These are phyloP conservation scores for Chloropicon primus DNA, from an alignment of 139 green algal species.

Conservation along the genomic window DNA sequence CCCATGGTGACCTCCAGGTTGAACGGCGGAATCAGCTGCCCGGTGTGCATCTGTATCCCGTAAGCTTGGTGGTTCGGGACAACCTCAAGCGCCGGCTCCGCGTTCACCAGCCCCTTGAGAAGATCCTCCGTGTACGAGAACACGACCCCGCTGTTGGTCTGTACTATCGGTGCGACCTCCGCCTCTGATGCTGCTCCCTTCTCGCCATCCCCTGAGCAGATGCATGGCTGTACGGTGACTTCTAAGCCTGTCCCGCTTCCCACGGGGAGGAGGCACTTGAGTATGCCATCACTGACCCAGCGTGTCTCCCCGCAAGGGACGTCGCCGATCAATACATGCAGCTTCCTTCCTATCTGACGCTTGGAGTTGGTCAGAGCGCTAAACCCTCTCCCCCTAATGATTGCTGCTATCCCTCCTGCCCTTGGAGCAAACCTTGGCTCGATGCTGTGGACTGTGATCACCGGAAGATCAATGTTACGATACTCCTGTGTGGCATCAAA, in stretches of 20 bases:
- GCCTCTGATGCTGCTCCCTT: not conserved
- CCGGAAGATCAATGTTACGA: not conserved
- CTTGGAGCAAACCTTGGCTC: not conserved
- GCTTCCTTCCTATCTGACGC: not conserved
- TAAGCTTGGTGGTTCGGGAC: not conserved
- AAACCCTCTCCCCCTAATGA: not conserved
- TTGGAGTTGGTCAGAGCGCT: not conserved
- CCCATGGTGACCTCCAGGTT: slow-evolving; percentile 1
- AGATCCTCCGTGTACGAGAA: slow-evolving; percentile 15
- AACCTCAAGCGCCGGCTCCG: not conserved
- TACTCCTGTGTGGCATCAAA: not conserved
- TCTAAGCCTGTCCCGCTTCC: not conserved
- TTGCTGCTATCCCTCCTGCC: not conserved
- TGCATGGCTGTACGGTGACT: not conserved
- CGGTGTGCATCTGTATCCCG: slow-evolving; percentile 4
- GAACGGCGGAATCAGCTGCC: not conserved
- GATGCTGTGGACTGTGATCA: not conserved
- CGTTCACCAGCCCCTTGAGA: not conserved
- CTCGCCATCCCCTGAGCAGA: not conserved
- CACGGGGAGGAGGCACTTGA: slow-evolving; percentile 6
- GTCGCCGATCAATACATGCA: not conserved
- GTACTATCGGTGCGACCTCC: not conserved
- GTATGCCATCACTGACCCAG: not conserved
- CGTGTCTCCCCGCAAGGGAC: slow-evolving; percentile 14
- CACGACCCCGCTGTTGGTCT: not conserved